Conservation (phyloP, 1,139 yeast species). For the Saccharomyces hybrid region DNA sequence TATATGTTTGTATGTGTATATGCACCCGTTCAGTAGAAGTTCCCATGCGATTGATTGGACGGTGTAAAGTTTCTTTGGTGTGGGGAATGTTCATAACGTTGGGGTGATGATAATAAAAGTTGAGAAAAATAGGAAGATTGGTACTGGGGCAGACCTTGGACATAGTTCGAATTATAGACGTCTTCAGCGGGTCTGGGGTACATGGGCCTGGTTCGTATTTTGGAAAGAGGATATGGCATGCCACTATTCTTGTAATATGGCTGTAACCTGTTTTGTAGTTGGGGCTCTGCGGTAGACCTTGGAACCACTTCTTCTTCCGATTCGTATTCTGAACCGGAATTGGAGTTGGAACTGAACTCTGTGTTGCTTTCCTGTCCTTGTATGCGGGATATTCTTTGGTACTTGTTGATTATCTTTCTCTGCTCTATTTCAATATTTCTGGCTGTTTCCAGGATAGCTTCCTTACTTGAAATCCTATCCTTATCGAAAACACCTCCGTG, state of each 20-base stretch:
- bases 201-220: neutral
- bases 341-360: neutral
- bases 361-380: neutral
- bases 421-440: neutral
- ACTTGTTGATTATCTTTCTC: neutral
- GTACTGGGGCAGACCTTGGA: neutral
- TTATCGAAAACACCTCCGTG: neutral
- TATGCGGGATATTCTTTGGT: neutral
- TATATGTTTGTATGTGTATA: neutral
- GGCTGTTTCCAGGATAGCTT: neutral
- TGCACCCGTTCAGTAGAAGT: neutral
- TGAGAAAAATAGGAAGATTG: neutral
- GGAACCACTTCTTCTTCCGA: neutral
- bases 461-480: neutral
- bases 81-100: neutral
- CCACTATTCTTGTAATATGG: neutral
- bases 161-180: neutral
- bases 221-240: neutral
- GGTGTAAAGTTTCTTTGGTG: neutral
- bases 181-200: neutral
- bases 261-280: neutral
- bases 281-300: neutral
- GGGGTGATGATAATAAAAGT: neutral
- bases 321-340: neutral
- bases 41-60: neutral